Conservation (phyloP, 805 yeast species). For the Vanderwaltozyma verrucispora region DNA sequence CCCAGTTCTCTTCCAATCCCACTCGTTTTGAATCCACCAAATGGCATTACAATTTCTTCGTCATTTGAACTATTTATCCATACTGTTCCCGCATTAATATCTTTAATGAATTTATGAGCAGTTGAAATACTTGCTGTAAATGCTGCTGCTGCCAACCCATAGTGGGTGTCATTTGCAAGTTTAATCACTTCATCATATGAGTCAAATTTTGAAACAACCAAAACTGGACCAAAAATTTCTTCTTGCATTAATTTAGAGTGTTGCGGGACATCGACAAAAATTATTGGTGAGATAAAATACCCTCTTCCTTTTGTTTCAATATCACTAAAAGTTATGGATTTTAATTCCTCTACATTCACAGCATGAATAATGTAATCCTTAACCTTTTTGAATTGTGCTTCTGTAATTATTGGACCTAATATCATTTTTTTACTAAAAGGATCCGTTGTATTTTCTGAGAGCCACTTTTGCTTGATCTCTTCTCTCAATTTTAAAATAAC, state of each 20-base stretch:
- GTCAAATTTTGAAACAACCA: slow-evolving; percentile 44
- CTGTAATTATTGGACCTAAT: slow-evolving; percentile 36
- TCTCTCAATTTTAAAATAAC: slow-evolving; percentile 36
- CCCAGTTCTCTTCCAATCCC: slow-evolving; percentile 72
- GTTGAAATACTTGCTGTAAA: slow-evolving; percentile 43
- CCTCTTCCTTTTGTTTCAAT: slow-evolving; percentile 7
- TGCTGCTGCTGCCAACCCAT: slow-evolving; percentile 51
- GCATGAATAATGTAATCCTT: slow-evolving; percentile 45
- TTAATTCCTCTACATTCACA: slow-evolving; percentile 41
- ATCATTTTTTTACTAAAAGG: slow-evolving; percentile 32
- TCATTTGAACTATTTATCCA: slow-evolving; percentile 48
- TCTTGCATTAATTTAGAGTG: slow-evolving; percentile 42
- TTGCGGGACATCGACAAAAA: slow-evolving; percentile 40
- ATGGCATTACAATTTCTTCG: slow-evolving; percentile 47
- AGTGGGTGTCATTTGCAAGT: slow-evolving; percentile 43
- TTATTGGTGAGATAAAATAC: slow-evolving; percentile 45
- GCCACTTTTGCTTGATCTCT: slow-evolving; percentile 36
- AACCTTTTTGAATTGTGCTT: slow-evolving; percentile 47
- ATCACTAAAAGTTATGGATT: slow-evolving; percentile 37
- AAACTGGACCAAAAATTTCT: slow-evolving; percentile 60
- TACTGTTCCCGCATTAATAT: slow-evolving; percentile 53
- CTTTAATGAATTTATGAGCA: slow-evolving; percentile 42
- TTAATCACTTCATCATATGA: slow-evolving; percentile 42
- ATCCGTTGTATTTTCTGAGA: slow-evolving; percentile 46
- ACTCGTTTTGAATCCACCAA: slow-evolving; percentile 55